phyloP scores from a whole-genome alignment of 805 yeast genomes.

The Brettanomyces naardenensis region DNA sequence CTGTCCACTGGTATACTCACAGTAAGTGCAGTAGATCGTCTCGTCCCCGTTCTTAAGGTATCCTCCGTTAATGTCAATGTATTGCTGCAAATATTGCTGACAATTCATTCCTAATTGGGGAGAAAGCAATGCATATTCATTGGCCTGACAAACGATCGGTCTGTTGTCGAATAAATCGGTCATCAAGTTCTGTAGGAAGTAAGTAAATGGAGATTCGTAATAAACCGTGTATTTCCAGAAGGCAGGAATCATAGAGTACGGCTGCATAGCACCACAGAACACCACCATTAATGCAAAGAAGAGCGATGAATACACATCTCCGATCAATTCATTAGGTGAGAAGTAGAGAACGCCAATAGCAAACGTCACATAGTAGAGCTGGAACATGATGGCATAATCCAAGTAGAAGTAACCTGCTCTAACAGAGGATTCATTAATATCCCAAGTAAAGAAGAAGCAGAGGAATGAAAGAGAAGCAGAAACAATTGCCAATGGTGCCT shows the following conservation, averaged over 20 bases:
- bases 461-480: slow-evolving; percentile 38
- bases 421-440: slow-evolving; percentile 24
- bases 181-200: slow-evolving; percentile 36
- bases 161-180: slow-evolving; percentile 32
- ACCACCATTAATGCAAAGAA: slow-evolving; percentile 26
- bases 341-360: slow-evolving; percentile 34
- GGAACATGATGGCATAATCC: slow-evolving; percentile 26
- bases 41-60: slow-evolving; percentile 31
- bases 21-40: slow-evolving; percentile 13
- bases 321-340: slow-evolving; percentile 36
- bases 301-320: slow-evolving; percentile 33
- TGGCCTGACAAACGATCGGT: slow-evolving; percentile 26
- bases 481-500: slow-evolving; percentile 48
- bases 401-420: slow-evolving; percentile 31
- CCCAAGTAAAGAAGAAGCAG: slow-evolving; percentile 43
- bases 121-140: slow-evolving; percentile 30
- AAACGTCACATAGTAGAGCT: slow-evolving; percentile 24
- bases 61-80: slow-evolving; percentile 34
- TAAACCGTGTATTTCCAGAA: slow-evolving; percentile 41
- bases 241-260: slow-evolving; percentile 33
- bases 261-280: slow-evolving; percentile 38
- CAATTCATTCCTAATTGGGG: slow-evolving; percentile 45
- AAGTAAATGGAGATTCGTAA: slow-evolving; percentile 39
- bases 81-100: slow-evolving; percentile 31
- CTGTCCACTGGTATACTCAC: slow-evolving; percentile 15